Base-by-base conservation (phyloP, 371 early-diverging fungal genomes). In the Chytridium lagenaria region DNA sequence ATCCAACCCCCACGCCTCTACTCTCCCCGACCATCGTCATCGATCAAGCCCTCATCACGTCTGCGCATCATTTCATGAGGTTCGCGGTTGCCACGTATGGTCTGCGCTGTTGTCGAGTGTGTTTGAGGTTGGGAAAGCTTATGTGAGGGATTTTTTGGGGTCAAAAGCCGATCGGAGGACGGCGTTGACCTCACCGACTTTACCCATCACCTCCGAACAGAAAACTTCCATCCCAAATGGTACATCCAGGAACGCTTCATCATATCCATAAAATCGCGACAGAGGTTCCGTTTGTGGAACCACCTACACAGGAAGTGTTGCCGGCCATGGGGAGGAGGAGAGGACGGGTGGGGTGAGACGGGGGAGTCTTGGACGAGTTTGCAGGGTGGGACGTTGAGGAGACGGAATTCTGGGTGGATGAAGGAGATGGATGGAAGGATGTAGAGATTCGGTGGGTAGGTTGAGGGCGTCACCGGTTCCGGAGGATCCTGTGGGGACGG, bases 201-300 rank as follows among this genome's bases (percentile, higher is more conserved):
- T 59, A 68, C 70, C 50, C 23, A 44, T 16, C 30, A 59, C 2
- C 70, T 76, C 65, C 70, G 67, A 37, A 34, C 70, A 23, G 55
- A 67, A 59, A 74, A 73, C 67, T 70, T 76, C 39, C 73, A 80
- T 64, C 78, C 81, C 22, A 77, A 77, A 57, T 63, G 73, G 7
- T 76, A 59, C 68, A 72, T 74, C 78, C 81, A 26, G 81, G 81
- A 31, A 67, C 33, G 16, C 40, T 75, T 57, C 76, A 57, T 64
- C 72, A 75, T 59, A 65, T 78, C 22, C 74, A 78, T 76, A 80
- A 78, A 50, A 71, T 76, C 2, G 67, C 73, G 10, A 16, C 19
- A 12, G 12, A 44, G 19, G 44, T 44, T 44, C 19, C 19, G 44
- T n/a, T n/a, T n/a, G n/a, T n/a, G n/a, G n/a, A n/a, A n/a, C n/a